A percentile compares a stretch with the other conserved stretches of the same genome.
phyloP scores from a whole-genome alignment of 371 early-diverging fungal species.

The Apophysomyces ossiformis region DNA sequence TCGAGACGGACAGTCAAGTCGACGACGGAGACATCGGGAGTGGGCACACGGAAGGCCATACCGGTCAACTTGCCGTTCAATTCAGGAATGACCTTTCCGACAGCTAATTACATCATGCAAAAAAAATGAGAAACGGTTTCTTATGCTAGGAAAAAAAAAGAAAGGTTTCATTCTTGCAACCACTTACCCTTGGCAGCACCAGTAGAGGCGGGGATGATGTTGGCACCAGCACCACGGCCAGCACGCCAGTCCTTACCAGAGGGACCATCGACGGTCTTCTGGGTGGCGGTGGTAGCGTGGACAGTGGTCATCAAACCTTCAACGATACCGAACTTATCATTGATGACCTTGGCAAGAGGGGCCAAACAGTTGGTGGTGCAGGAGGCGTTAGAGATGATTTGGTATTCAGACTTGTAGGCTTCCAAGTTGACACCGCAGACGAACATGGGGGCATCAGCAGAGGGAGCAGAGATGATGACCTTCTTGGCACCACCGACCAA shows the following conservation, averaged over 20 bases:
- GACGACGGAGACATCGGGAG: conserved; percentile 98
- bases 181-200: conserved; percentile 93
- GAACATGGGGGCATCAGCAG: conserved; percentile 87
- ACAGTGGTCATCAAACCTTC: conserved; percentile 96
- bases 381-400: conserved; percentile 97
- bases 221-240: conserved; percentile 92
- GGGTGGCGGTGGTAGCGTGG: conserved; percentile 98
- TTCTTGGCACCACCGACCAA: conserved; percentile 95
- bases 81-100: conserved; percentile 97
- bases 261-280: conserved; percentile 99
- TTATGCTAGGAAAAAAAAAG: not conserved
- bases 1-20: conserved; percentile 95
- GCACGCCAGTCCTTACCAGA: conserved; percentile 97
- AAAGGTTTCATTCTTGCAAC: not conserved
- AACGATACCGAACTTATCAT: conserved; percentile 92
- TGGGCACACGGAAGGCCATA: conserved; percentile 99
- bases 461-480: conserved; percentile 99
- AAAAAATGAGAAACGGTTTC: not conserved
- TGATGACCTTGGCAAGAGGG: conserved; percentile 97
- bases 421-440: conserved; percentile 95
- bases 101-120: conserved; percentile 63
- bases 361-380: conserved; percentile 99
- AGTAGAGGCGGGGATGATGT: conserved; percentile 99
- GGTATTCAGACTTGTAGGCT: conserved; percentile 82
- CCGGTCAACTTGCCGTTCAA: conserved; percentile 98